These are phyloP conservation scores for Rubus idaeus DNA, from an alignment of 306 rosid species.

Conservation along the genomic window DNA sequence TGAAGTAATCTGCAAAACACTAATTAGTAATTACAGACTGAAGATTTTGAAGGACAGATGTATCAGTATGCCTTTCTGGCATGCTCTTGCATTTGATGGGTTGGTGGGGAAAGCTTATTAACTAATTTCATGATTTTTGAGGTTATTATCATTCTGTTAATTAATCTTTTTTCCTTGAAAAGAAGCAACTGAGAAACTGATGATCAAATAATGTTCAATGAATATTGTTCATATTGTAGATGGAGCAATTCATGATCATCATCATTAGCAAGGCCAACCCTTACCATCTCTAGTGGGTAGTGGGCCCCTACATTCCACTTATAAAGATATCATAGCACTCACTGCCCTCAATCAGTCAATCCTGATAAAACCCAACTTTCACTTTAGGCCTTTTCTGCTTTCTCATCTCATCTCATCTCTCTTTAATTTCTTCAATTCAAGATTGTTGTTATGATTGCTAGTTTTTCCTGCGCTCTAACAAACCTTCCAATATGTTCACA, in stretches of 20 bases:
- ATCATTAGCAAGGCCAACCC: slow-evolving; percentile 31
- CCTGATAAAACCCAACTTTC: slow-evolving; percentile 31
- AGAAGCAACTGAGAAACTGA: slow-evolving; percentile 9
- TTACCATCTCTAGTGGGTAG: slow-evolving; percentile 21
- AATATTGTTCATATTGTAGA: neutral
- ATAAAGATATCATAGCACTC: slow-evolving; percentile 27
- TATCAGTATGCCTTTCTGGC: slow-evolving; percentile 10
- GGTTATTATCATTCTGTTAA: neutral
- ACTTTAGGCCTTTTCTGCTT: slow-evolving; percentile 18
- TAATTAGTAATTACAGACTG: too few species aligned
- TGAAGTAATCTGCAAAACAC: neutral
- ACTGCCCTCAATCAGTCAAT: slow-evolving; percentile 26
- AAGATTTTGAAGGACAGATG: neutral
- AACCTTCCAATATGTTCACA: slow-evolving; percentile 1
- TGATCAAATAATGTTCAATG: slow-evolving; percentile 29
- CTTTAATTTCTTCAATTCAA: neutral
- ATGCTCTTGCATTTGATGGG: slow-evolving; percentile 1
- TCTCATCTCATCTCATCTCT: neutral
- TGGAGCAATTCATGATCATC: slow-evolving; percentile 21
- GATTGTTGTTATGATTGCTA: slow-evolving; percentile 26
- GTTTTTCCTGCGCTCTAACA: slow-evolving; percentile 19
- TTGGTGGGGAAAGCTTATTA: slow-evolving; percentile 18
- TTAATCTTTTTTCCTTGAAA: neutral
- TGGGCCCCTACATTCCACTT: slow-evolving; percentile 45
- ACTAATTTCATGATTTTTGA: neutral